phyloP scores from a whole-genome alignment of 345 rosid genomes.

The Eucalyptus fibrosa region DNA sequence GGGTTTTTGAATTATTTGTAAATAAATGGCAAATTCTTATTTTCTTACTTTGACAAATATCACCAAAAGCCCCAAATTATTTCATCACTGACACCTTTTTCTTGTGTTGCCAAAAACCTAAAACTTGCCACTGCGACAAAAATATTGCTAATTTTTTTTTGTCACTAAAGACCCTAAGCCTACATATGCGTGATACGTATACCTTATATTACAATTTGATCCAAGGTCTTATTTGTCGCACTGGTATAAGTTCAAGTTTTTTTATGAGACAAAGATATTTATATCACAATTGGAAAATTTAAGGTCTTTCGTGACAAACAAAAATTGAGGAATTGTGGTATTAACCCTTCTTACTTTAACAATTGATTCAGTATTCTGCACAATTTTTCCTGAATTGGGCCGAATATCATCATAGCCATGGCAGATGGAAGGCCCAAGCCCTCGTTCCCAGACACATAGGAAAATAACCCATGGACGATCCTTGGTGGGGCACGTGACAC shows the following conservation, averaged over 20 bases:
- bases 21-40: not conserved
- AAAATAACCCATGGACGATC: not conserved
- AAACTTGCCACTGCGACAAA: too few relatives aligned
- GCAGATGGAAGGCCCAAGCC: not conserved
- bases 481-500: not conserved
- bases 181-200: accelerated
- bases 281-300: too few relatives aligned
- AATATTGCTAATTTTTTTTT: too few relatives aligned
- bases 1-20: not conserved
- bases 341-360: not conserved
- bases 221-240: accelerated
- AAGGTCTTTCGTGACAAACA: too few relatives aligned
- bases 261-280: too few relatives aligned
- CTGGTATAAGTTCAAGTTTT: too few relatives aligned
- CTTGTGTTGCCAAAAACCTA: too few relatives aligned
- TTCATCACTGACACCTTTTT: not conserved
- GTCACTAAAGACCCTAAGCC: too few relatives aligned
- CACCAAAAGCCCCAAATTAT: not conserved
- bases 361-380: not conserved
- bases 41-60: not conserved
- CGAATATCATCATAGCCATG: not conserved
- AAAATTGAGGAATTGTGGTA: not conserved
- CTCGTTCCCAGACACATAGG: not conserved
- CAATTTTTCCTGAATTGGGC: not conserved
- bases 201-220: too few relatives aligned